These are phyloP conservation scores for Penicillium goetzii DNA, from an alignment of 495 filamentous ascomycete genomes.

Conservation along the genomic window DNA sequence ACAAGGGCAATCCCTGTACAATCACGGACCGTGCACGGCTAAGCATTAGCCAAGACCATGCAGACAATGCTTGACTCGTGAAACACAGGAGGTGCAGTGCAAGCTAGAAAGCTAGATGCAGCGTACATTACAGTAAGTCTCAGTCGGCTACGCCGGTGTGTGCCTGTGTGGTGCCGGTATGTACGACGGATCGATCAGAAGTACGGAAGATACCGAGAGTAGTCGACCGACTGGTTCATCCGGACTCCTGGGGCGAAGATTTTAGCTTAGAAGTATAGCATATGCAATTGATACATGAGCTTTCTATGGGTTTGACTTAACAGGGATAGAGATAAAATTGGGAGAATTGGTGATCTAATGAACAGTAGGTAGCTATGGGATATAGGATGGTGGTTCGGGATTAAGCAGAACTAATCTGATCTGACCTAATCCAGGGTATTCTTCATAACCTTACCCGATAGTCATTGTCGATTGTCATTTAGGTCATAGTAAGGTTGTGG, in stretches of 20 bases:
- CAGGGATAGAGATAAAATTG: no score
- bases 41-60: conserved; percentile 33
- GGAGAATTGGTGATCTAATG: not conserved
- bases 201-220: no score
- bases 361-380: not conserved
- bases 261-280: no score
- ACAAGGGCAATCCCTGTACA: conserved; percentile 17
- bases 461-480: no score
- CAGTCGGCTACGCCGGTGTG: no score
- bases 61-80: conserved; percentile 24
- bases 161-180: not conserved
- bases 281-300: no score
- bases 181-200: not conserved
- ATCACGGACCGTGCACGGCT: conserved; percentile 18
- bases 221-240: no score
- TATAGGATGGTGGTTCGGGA: no score
- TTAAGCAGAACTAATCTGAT: not conserved
- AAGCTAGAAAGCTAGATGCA: not conserved
- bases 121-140: not conserved
- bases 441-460: not conserved
- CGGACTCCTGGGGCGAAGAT: no score
- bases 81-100: not conserved
- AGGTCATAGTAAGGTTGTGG: no score
- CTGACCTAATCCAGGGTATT: not conserved
- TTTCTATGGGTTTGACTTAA: no score